phyloP scores from a whole-genome alignment of 495 filamentous ascomycete genomes.

The Penicillium salamii region DNA sequence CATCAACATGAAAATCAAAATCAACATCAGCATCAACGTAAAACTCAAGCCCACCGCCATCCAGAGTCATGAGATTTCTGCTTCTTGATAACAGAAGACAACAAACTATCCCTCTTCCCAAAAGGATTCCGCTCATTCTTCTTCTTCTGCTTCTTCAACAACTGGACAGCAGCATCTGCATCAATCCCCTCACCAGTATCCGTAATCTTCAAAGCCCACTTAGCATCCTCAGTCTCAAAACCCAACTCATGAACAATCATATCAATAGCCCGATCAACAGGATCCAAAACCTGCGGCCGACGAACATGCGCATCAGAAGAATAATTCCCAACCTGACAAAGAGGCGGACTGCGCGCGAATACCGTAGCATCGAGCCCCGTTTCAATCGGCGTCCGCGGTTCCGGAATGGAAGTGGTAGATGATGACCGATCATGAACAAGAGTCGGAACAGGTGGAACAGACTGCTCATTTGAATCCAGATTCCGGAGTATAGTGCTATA shows the following conservation, averaged over 20 bases:
- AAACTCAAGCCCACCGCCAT: slow-evolving; percentile 39
- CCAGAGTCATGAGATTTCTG: slow-evolving; percentile 29
- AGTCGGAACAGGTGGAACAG: slow-evolving; percentile 16
- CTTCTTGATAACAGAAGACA: slow-evolving; percentile 30
- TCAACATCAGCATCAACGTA: too few species aligned
- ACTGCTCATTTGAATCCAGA: slow-evolving; percentile 16
- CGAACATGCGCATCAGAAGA: too few species aligned
- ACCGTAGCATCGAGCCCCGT: background rate
- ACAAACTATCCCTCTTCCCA: slow-evolving; percentile 15
- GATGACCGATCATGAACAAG: slow-evolving; percentile 13
- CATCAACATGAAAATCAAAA: too few species aligned
- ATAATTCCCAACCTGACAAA: too few species aligned
- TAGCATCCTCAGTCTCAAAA: slow-evolving; percentile 45
- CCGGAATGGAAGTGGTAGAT: slow-evolving; percentile 6
- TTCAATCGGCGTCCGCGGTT: background rate
- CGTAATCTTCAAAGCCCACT: slow-evolving; percentile 52
- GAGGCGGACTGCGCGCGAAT: too few species aligned
- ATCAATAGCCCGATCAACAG: slow-evolving; percentile 49
- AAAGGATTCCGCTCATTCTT: slow-evolving; percentile 23
- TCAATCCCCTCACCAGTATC: slow-evolving; percentile 52
- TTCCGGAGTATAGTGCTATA: slow-evolving; percentile 38
- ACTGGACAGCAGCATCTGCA: slow-evolving; percentile 39
- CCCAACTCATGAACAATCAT: slow-evolving; percentile 48
- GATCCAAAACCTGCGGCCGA: slow-evolving; percentile 46
- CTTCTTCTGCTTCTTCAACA: slow-evolving; percentile 44